Conservation (phyloP, 2,329 filamentous ascomycete species). For the Botryotinia globosa region DNA sequence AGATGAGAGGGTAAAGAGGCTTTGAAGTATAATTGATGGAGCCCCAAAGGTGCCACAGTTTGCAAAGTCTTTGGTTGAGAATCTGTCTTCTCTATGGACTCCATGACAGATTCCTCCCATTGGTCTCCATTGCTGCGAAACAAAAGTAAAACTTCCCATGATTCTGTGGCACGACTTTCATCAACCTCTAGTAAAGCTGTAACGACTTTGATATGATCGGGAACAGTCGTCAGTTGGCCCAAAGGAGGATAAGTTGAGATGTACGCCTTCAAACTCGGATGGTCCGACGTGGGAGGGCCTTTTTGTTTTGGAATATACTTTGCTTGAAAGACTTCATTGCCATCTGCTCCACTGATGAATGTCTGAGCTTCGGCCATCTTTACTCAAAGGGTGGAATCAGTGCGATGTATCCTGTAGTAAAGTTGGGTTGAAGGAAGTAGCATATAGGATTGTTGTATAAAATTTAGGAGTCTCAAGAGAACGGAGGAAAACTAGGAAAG, state of each 20-base stretch:
- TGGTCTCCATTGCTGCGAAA: slow-evolving; percentile 56
- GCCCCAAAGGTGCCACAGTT: slow-evolving; percentile 34
- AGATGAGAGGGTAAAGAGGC: slow-evolving; percentile 48
- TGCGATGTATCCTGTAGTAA: slow-evolving; percentile 15
- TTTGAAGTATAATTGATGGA: slow-evolving; percentile 53
- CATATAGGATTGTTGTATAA: slow-evolving; percentile 14
- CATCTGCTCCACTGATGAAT: slow-evolving; percentile 34
- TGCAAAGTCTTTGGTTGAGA: slow-evolving; percentile 52
- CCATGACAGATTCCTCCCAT: slow-evolving; percentile 53
- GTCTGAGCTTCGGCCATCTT: slow-evolving; percentile 20
- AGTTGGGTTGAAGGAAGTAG: slow-evolving; percentile 1
- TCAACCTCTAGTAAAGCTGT: slow-evolving; percentile 68
- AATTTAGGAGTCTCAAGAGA: neutral
- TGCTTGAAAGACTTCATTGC: slow-evolving; percentile 37
- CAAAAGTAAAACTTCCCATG: slow-evolving; percentile 77
- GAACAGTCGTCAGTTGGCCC: slow-evolving; percentile 66
- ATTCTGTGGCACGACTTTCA: slow-evolving; percentile 49
- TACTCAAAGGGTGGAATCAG: neutral
- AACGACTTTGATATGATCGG: slow-evolving; percentile 46
- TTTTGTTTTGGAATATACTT: slow-evolving; percentile 39
- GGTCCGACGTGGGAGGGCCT: slow-evolving; percentile 37
- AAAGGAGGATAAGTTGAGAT: slow-evolving; percentile 68
- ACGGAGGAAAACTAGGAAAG: neutral
- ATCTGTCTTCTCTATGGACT: slow-evolving; percentile 30
- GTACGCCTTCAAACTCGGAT: slow-evolving; percentile 49